Base-by-base conservation (phyloP, 2,329 filamentous ascomycete genomes). In the Pseudocercospora crystallina region DNA sequence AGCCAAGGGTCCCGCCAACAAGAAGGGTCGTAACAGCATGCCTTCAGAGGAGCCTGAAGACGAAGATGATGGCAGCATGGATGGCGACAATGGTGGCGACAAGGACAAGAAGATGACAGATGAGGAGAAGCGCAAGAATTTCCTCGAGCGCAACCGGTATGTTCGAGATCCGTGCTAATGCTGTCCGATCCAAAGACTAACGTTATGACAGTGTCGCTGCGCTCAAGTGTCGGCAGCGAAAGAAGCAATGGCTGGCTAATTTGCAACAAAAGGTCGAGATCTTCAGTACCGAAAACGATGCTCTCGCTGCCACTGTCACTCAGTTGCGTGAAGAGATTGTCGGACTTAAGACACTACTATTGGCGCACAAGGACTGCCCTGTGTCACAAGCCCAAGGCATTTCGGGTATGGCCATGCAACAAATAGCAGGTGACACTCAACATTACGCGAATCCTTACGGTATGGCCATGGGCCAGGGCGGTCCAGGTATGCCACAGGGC, bases 211-310 rank as follows among this genome's bases (percentile, higher is more conserved):
- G 94, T 68, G 90, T 99, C 59, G 94, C 94, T 56, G 94, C 94
- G 2, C 78, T 99, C 53, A 99, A 99, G 69, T 99, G 94, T 72
- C 87, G 94, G 54, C 94, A 99, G 71, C 84, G 94, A 14, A 99
- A 99, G 80, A 99, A 99, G 80, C 94, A 97, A 69, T 99, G 94
- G 94, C 81, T 97, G 51, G 88, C 89, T 30, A 97, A 96, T 61
- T 80, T 99, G 1, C 94, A 99, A 70, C 83, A 83, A 49, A 97
- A 97, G 71, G 92, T 97, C 12, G 94, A 99, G 70, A 80, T 95
- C 60, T 97, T 90, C 66, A 91, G 87, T 57, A 86, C 80, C 1
- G 94, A 99, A 71, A 97, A 97, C 58, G 94, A 99, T 65, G 84
- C 84, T 1, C 79, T 99, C 31, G 89, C 86, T 13, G 80, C 85